Percentiles rank a stretch among this genome's conserved stretches.
phyloP scores from a whole-genome alignment of 495 filamentous ascomycete genomes.

The Monascus purpureus region DNA sequence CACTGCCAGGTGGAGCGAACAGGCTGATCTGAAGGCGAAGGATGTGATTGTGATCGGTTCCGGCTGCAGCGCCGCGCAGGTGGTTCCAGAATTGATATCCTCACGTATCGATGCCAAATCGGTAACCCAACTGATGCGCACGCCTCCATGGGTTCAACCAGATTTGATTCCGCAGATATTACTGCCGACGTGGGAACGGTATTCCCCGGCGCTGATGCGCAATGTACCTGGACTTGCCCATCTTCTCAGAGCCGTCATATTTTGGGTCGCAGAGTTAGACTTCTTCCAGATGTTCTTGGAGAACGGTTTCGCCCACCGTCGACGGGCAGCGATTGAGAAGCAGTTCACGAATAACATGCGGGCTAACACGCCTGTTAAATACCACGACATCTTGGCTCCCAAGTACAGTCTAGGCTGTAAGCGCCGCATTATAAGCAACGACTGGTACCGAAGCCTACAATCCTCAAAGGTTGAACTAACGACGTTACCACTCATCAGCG shows the following conservation, averaged over 20 bases:
- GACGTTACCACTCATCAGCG: conserved; percentile 34
- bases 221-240: conserved; percentile 30
- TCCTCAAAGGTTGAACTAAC: conserved; percentile 42
- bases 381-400: conserved; percentile 49
- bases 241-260: conserved; percentile 18
- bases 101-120: conserved; percentile 35
- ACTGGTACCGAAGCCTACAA: conserved; percentile 41
- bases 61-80: conserved; percentile 41
- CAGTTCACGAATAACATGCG: conserved; percentile 33
- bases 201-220: conserved; percentile 22
- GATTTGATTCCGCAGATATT: conserved; percentile 14
- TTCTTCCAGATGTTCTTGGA: conserved; percentile 22
- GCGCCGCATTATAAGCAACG: conserved; percentile 39
- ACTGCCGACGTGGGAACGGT: conserved; percentile 23
- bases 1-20: conserved; percentile 41
- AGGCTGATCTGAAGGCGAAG: conserved; percentile 32
- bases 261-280: conserved; percentile 20
- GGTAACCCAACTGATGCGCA: conserved; percentile 48
- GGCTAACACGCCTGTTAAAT: conserved; percentile 38
- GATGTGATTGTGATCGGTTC: conserved; percentile 47
- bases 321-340: conserved; percentile 17
- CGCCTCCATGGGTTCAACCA: conserved; percentile 46
- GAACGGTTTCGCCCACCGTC: conserved; percentile 14
- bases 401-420: conserved; percentile 53
- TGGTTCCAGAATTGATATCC: conserved; percentile 24